Evolutionary conservation across 1,284 basidiomycete genomes (phyloP), one percentile per base, ranked within the genome.

Genomic region (Mycosarcoma mackinlayi): DNA sequence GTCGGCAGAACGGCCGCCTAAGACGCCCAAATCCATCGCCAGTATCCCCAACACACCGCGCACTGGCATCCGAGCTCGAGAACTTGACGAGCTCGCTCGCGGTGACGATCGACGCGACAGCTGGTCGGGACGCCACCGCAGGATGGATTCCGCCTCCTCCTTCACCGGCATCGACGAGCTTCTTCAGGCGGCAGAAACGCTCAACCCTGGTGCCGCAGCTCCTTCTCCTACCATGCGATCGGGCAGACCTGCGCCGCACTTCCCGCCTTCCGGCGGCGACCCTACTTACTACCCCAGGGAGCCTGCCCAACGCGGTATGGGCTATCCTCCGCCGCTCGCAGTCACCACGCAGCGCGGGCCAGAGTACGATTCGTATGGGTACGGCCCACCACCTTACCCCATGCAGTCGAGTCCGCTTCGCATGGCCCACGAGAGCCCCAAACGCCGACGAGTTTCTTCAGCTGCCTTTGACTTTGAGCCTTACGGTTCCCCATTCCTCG

Each of bases 81-180:
- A 69, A 40, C 50, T 59, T 21, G 56, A 69, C 25, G 56, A 69
- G 31, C 45, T 68, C 13, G 51, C 58, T 23, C 65, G 65, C 30
- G 55, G 41, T 11, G 60, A 64, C 24, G 66, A 64, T 21, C 56
- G 60, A 27, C 51, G 66, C 25, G 66, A 69, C 34, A 51, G 57
- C 50, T 70, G 67, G 67, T 40, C 52, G 13, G 61, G 40, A 13
- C 60, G 67, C 25, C 67, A 70, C 49, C 67, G 57, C 25, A 59
- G 67, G 28, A 18, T 70, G 30, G 60, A 63, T 21, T 75, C 73
- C 4, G 63, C 49, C 1, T 68, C 73, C 9, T 77, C 65, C 37
- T 75, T 73, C 41, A 77, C 66, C 39, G 79, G 79, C 24, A 80
- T 82, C 51, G 80, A 82, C 55, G 80, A 80, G 60, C 72, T 82